Conservation (phyloP, 164 flowering plant genomes). For the Cinnamomum chago region DNA sequence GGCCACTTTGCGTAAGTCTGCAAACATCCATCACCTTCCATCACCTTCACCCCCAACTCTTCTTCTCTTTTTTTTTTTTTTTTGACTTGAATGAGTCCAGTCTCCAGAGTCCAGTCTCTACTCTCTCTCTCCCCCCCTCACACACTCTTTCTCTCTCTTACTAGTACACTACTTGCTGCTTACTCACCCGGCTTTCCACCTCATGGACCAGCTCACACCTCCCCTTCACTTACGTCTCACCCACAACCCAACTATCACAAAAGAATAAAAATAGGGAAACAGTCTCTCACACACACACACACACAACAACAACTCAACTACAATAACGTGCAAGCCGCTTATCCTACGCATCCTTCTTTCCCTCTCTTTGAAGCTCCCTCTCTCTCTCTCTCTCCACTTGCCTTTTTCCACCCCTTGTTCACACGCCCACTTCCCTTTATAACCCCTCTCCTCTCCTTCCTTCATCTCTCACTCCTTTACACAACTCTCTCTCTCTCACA, state of each 20-base stretch:
- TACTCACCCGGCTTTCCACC: too few species aligned
- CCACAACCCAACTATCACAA: not conserved
- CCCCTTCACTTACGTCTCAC: not conserved
- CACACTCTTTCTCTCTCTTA: not conserved
- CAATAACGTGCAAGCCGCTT: not conserved
- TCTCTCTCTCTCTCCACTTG: constrained; percentile 33
- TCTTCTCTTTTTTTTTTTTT: too few species aligned
- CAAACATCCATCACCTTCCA: not conserved
- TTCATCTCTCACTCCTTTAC: too few species aligned
- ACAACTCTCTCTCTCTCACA: too few species aligned
- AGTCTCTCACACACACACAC: not conserved
- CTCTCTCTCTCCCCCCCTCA: not conserved
- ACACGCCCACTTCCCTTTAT: constrained; percentile 31
- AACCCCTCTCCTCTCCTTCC: not conserved
- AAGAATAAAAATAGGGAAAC: not conserved
- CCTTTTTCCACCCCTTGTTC: constrained; percentile 25
- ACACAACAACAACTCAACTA: not conserved
- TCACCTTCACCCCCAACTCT: not conserved
- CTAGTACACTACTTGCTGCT: too few species aligned
- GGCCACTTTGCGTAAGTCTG: not conserved
- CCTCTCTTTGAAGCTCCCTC: constrained; percentile 1
- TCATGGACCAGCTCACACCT: not conserved
- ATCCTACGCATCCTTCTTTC: not conserved
- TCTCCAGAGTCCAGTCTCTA: not conserved
- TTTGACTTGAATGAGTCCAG: not conserved